Conservation (phyloP, 2,329 filamentous ascomycete species). For the Exophiala alcalophila region DNA sequence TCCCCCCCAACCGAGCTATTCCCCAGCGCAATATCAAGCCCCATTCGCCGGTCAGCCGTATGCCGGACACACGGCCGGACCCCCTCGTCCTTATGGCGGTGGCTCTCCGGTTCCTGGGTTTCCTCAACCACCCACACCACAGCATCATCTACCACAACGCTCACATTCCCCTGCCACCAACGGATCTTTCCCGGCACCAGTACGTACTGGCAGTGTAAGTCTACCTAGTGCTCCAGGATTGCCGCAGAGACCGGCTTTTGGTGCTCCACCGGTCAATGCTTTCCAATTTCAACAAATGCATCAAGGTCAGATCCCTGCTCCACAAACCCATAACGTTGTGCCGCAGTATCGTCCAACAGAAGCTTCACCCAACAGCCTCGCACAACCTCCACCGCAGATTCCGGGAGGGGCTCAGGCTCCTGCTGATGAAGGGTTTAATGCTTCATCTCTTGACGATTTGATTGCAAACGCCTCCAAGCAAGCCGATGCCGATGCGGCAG, state of each 20-base stretch:
- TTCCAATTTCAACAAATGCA: conserved; percentile 58
- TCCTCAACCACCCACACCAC: conserved; percentile 41
- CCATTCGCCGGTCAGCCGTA: conserved; percentile 39
- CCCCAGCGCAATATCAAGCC: conserved; percentile 30
- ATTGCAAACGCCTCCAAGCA: conserved; percentile 49
- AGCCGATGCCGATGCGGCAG: conserved; percentile 37
- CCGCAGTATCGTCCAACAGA: conserved; percentile 25
- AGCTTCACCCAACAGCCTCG: conserved; percentile 6
- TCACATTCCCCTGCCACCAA: conserved; percentile 31
- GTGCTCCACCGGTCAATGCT: conserved; percentile 52
- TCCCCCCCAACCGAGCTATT: conserved; percentile 35
- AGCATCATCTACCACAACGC: conserved; percentile 46
- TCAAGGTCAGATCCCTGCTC: conserved; percentile 46
- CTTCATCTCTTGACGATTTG: conserved; percentile 51
- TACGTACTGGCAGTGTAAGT: conserved; percentile 52
- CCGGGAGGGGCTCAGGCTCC: conserved; percentile 11
- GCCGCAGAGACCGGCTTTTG: conserved; percentile 60
- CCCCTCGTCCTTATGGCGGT: conserved; percentile 39
- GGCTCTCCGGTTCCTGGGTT: conserved; percentile 43
- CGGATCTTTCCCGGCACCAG: conserved; percentile 31
- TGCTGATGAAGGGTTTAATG: conserved; percentile 32
- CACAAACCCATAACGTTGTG: conserved; percentile 32
- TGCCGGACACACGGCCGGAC: conserved; percentile 34
- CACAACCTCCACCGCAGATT: conserved; percentile 26
- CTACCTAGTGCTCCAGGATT: conserved; percentile 56